These are phyloP conservation scores for Sugiyamaella qingdaonensis DNA, from an alignment of 805 yeast genomes.

Conservation along the genomic window DNA sequence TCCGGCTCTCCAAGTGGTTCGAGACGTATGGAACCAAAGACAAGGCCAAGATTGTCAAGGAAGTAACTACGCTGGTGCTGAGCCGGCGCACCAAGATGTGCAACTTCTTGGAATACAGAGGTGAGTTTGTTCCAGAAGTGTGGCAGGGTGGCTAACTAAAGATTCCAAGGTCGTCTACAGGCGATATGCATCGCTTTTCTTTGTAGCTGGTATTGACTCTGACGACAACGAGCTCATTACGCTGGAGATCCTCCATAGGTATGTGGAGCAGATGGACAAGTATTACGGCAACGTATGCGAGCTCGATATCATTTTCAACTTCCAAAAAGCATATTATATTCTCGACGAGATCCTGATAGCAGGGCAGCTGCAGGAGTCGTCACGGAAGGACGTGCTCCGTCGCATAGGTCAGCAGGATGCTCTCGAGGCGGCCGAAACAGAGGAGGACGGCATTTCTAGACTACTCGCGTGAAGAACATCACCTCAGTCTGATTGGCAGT, in stretches of 20 bases:
- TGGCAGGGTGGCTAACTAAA: constrained; percentile 6
- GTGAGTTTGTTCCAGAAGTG: constrained; percentile 31
- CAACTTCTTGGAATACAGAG: constrained; percentile 78
- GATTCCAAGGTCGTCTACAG: constrained; percentile 84
- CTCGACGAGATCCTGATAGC: constrained; percentile 86
- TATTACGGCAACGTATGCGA: constrained; percentile 96
- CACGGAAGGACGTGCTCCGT: constrained; percentile 71
- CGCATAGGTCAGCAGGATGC: constrained; percentile 83
- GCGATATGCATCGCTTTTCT: constrained; percentile 89
- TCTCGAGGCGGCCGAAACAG: constrained; percentile 72
- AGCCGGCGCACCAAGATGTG: constrained; percentile 92
- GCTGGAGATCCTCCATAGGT: constrained; percentile 83
- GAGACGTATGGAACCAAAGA: constrained; percentile 78
- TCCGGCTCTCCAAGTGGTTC: constrained; percentile 92
- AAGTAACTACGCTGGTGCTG: constrained; percentile 78
- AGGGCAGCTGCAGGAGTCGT: constrained; percentile 81
- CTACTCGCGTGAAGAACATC: constrained; percentile 15
- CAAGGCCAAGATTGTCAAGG: constrained; percentile 76
- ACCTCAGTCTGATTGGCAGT: too few relatives aligned
- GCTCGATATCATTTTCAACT: constrained; percentile 92
- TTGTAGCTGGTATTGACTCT: constrained; percentile 78
- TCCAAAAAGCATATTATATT: constrained; percentile 87
- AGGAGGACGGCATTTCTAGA: constrained; percentile 35
- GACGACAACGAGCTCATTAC: constrained; percentile 84
- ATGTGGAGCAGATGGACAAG: constrained; percentile 95